Evolutionary conservation across 352 stramenopile genomes (phyloP).

Genomic region (Thalassiosira mediterranea): DNA sequence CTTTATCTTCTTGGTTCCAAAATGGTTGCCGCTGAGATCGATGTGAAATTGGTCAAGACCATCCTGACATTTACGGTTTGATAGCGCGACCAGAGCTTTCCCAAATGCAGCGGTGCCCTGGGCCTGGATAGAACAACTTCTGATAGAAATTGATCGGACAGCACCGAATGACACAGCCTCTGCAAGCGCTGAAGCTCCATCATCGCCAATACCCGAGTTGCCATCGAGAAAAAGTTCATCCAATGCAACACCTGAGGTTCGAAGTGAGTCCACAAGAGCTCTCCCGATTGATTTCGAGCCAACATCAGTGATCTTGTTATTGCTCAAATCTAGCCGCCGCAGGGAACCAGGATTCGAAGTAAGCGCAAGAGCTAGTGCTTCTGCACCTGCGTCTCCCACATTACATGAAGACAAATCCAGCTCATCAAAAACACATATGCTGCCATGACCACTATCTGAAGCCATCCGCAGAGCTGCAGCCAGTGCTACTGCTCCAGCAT

Average conservation of each 20-base stretch:
- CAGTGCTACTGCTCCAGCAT: slow-evolving; percentile 72
- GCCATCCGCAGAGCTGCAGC: slow-evolving; percentile 70
- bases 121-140: slow-evolving; percentile 73
- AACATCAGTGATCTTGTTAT: slow-evolving; percentile 78
- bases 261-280: slow-evolving; percentile 42
- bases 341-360: slow-evolving; percentile 59
- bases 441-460: slow-evolving; percentile 21
- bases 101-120: slow-evolving; percentile 66
- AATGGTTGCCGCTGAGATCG: slow-evolving; percentile 80
- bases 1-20: slow-evolving; percentile 67
- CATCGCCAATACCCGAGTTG: slow-evolving; percentile 68
- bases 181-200: slow-evolving; percentile 62
- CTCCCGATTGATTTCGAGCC: slow-evolving; percentile 57
- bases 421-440: slow-evolving; percentile 58
- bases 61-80: slow-evolving; percentile 19
- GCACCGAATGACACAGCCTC: slow-evolving; percentile 49
- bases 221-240: slow-evolving; percentile 74
- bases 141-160: slow-evolving; percentile 60
- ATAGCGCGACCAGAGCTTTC: slow-evolving; percentile 45
- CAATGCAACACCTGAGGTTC: slow-evolving; percentile 34
- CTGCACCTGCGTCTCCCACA: slow-evolving; percentile 70
- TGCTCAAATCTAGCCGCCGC: slow-evolving; percentile 73
- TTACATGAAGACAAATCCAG: slow-evolving; percentile 78
- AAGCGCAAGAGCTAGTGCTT: slow-evolving; percentile 75
- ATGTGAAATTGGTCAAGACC: slow-evolving; percentile 27